Base-by-base conservation (phyloP, 352 stramenopile species). In the Peronospora destructor region DNA sequence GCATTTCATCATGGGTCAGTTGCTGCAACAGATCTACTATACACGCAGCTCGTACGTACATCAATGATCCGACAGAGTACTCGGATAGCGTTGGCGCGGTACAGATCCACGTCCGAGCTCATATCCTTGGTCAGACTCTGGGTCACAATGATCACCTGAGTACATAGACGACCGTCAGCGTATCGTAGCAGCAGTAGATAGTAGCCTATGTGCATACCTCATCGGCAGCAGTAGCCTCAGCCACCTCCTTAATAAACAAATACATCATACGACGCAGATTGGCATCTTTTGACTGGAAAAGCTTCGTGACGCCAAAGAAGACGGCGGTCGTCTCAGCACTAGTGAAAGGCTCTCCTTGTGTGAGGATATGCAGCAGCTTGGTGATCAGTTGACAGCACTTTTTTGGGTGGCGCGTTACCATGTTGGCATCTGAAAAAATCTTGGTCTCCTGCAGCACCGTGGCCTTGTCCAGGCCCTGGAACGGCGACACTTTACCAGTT, bases 41-140 rank as follows among this genome's bases (percentile, higher is more conserved):
- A n/a, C 10, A 41, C 21, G 14, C 4, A 47, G 19, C 26, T 14
- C 25, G 30, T 14, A 69, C 65, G 51, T 71, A 91, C 81, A 53
- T 97, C 86, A 40, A 96, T 93, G 61, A 97, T 98, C 17, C 92
- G 90, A 47, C 94, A 97, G 16, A 99, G 73, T 12, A 99, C 96
- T 49, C 97, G 92, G 43, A 99, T 96, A 6, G 96, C 96, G 68
- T 99, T 99, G 12, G 95, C 96, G 4, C 96, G 83, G 71, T 99
- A 99, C 5, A 99, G 66, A 71, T 99, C 96, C 29, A 97, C 88
- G 16, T 91, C 85, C 14, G 77, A 98, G 61, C 98, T 99, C 94
- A 99, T 98, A 70, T 99, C 97, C 76, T 99, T 99, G 25, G 95
- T 98, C 11, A 99, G 70, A 80, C 87, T 98, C 40, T 97, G 96